Evolutionary conservation across 2,329 filamentous ascomycete genomes (phyloP).

Genomic region (Coniosporium tulheliwenetii): DNA sequence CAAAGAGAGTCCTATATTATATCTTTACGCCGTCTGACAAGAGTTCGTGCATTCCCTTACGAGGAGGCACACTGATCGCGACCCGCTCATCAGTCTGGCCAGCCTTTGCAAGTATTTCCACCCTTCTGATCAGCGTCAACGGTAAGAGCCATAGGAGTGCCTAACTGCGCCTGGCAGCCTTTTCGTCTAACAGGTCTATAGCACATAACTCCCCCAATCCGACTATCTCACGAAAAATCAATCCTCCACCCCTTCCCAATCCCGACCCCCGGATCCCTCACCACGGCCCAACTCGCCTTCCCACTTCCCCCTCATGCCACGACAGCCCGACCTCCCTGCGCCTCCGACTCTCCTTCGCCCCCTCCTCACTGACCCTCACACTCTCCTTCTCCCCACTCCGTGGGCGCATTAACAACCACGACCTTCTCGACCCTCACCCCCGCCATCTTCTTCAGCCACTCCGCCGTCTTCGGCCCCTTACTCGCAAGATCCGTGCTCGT

Average conservation of each 20-base stretch:
- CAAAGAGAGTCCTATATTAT: too few species aligned
- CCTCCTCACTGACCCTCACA: slow-evolving; percentile 49
- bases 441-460: slow-evolving; percentile 66
- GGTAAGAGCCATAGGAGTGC: too few species aligned
- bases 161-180: too few species aligned
- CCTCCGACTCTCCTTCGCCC: slow-evolving; percentile 25
- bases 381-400: slow-evolving; percentile 50
- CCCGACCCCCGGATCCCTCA: slow-evolving; percentile 46
- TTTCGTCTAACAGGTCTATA: too few species aligned
- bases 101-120: too few species aligned
- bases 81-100: too few species aligned
- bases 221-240: slow-evolving; percentile 23
- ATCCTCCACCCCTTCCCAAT: slow-evolving; percentile 51
- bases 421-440: slow-evolving; percentile 71
- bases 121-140: too few species aligned
- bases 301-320: slow-evolving; percentile 36
- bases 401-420: slow-evolving; percentile 65
- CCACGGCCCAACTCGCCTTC: slow-evolving; percentile 46
- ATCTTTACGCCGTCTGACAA: too few species aligned
- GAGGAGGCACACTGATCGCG: too few species aligned
- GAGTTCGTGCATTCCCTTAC: too few species aligned
- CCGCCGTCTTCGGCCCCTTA: slow-evolving; percentile 47
- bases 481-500: slow-evolving; percentile 49
- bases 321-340: slow-evolving; percentile 39
- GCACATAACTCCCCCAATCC: too few species aligned